A percentile compares a stretch with the other conserved stretches of the same genome.
Conservation (phyloP, 176 grass and related monocot species). For the Oryza officinalis region DNA sequence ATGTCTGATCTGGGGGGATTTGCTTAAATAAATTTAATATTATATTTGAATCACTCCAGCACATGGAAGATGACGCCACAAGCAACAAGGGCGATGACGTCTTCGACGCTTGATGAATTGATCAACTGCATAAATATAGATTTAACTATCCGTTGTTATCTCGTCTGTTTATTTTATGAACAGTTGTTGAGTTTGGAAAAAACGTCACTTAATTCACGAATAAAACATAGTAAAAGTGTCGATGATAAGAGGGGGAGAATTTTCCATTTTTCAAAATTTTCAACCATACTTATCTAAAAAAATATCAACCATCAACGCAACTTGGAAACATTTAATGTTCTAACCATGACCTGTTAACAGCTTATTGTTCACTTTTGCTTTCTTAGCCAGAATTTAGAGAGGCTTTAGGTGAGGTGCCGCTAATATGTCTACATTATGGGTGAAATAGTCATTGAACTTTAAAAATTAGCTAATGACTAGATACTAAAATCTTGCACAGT, state of each 20-base stretch:
- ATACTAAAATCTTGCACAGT: not conserved
- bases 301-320: not conserved
- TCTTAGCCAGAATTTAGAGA: not conserved
- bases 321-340: not conserved
- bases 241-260: not conserved
- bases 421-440: not conserved
- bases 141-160: not conserved
- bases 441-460: not conserved
- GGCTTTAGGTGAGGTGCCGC: not conserved
- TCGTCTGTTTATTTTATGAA: conserved; percentile 7
- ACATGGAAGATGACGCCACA: conserved; percentile 30
- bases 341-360: not conserved
- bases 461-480: not conserved
- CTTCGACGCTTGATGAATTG: not conserved
- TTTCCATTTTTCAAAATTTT: not conserved
- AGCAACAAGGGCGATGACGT: not conserved
- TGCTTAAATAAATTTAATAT: not conserved
- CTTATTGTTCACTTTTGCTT: not conserved
- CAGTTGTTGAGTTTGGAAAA: conserved; percentile 6
- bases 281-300: no score
- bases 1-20: not conserved
- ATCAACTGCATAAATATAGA: conserved; percentile 1
- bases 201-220: not conserved
- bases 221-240: not conserved
- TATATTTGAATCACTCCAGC: not conserved